phyloP scores from a whole-genome alignment of 1,284 basidiomycete genomes.

The Sanghuangporus weigelae region DNA sequence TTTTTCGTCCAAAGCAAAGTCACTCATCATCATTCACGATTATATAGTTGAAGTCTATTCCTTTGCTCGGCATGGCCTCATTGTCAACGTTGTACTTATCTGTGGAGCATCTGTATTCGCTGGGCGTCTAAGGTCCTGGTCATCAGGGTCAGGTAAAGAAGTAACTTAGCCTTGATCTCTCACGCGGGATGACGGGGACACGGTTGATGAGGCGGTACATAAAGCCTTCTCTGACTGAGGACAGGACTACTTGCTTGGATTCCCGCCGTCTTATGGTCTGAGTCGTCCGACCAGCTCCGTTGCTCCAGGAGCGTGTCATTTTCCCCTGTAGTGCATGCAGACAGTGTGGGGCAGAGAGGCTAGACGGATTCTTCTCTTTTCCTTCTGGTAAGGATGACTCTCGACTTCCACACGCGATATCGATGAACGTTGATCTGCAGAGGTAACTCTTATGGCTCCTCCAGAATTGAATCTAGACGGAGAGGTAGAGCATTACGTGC shows the following conservation, averaged over 20 bases:
- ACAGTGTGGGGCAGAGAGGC: not conserved
- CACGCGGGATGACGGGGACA: too few species aligned
- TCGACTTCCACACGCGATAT: not conserved
- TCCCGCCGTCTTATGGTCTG: not conserved
- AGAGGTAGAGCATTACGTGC: conserved; percentile 27
- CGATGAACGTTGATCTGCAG: not conserved
- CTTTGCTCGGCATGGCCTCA: too few species aligned
- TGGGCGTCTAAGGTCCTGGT: not conserved
- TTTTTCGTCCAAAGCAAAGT: too few species aligned
- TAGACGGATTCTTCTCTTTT: not conserved
- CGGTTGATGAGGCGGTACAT: not conserved
- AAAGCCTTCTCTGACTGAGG: not conserved
- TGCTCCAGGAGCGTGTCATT: not conserved
- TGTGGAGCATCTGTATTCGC: not conserved
- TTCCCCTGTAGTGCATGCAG: not conserved
- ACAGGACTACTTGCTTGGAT: not conserved
- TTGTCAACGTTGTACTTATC: not conserved
- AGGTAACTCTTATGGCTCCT: not conserved
- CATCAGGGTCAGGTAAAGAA: not conserved
- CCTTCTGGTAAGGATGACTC: not conserved
- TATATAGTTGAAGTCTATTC: too few species aligned
- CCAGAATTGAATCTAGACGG: not conserved
- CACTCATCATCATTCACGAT: too few species aligned
- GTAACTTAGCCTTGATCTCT: not conserved
- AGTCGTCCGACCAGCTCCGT: not conserved